phyloP scores from a whole-genome alignment of 169 alveolate species.

The Plasmodium vivax region DNA sequence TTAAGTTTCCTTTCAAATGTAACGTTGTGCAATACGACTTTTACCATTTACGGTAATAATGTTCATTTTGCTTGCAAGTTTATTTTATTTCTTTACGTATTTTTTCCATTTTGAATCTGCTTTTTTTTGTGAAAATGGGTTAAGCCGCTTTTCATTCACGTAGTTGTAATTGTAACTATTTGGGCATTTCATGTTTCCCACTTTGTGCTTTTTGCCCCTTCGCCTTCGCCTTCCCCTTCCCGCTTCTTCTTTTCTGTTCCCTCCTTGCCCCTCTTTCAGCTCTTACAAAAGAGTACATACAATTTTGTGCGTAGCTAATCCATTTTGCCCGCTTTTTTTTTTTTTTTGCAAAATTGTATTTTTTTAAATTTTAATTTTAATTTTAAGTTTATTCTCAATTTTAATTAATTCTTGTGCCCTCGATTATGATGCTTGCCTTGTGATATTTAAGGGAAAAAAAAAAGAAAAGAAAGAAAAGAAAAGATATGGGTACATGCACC shows the following conservation, averaged over 20 bases:
- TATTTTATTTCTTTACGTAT: neutral
- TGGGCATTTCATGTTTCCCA: neutral
- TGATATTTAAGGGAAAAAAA: slow-evolving; percentile 4
- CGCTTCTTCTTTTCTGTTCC: neutral
- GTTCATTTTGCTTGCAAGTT: neutral
- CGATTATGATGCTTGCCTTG: slow-evolving; percentile 26
- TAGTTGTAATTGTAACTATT: neutral
- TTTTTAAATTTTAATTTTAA: neutral
- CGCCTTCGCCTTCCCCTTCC: neutral
- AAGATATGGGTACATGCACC: slow-evolving; percentile 76
- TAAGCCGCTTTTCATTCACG: neutral
- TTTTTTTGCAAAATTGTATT: neutral
- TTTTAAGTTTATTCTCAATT: slow-evolving; percentile 15
- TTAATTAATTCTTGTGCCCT: neutral
- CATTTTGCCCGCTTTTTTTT: neutral
- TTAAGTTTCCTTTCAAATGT: neutral
- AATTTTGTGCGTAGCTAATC: neutral
- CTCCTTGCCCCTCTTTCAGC: neutral
- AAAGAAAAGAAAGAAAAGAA: neutral
- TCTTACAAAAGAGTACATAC: neutral
- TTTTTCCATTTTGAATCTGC: neutral
- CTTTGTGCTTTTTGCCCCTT: neutral
- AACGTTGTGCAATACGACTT: neutral
- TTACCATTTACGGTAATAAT: neutral
- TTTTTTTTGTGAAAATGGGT: slow-evolving; percentile 14